Base-by-base conservation (phyloP, 495 filamentous ascomycete species). In the Podospora fimiseda region DNA sequence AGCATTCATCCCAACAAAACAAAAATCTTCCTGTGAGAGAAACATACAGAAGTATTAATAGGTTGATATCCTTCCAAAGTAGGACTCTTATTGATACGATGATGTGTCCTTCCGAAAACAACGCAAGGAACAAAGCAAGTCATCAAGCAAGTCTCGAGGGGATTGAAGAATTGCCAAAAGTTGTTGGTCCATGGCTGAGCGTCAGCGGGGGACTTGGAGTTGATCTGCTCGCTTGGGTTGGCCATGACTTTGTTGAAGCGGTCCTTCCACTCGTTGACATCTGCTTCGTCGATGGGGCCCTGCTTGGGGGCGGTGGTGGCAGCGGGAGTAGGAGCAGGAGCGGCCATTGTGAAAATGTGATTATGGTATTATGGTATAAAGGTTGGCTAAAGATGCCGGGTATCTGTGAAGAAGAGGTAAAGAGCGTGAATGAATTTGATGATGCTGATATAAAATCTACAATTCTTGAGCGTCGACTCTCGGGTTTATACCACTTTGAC, bases 101-200 rank as follows among this genome's bases (percentile, higher is more conserved):
- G 63, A 51, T 73, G 67, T 19, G 71, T 75, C 60, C 64, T 73
- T 44, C 75, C 74, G 50, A 73, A 75, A 8, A 70, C 70, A 22
- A 76, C 67, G 52, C 75, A 78, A 20, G 75, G 75, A 20, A 65
- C 48, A 59, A 67, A 75, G 33, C 60, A 74, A 0, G 64, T 60
- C 55, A 74, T 54, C 37, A 66, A 47, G 61, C 70, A 70, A n/a
- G 56, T 48, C 48, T 68, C 68, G 59, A 68, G 62, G 20, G 64
- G 70, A 46, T 36, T 54, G 65, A 66, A 70, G 67, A 70, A 74
- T 41, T 52, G 61, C 45, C 68, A 72, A 45, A 73, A 62, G 15
- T 36, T 18, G 21, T 24, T 54, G 49, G 36, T 43, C 69, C 70
- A 73, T 11, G 56, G 40, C 51, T 55, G 50, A n/a, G 65, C 42